Evolutionary conservation across 768 basidiomycete genomes (phyloP).

Genomic region (Phaffia australis): DNA sequence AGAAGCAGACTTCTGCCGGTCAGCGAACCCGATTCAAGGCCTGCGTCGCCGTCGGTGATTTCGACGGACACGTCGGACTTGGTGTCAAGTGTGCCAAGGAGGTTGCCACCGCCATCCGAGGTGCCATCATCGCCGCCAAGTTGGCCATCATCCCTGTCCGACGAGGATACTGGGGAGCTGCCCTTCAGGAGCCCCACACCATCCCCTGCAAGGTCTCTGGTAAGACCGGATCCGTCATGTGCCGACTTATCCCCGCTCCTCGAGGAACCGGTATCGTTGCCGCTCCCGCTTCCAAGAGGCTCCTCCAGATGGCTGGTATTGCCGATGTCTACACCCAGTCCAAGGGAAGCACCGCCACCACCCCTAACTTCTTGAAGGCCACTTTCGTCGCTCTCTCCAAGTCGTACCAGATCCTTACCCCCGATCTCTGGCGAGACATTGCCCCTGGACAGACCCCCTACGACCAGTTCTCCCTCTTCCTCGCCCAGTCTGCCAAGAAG

Average conservation of each 20-base stretch:
- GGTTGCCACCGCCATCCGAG: conserved; percentile 98
- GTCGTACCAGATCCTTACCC: conserved; percentile 93
- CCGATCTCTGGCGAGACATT: conserved; percentile 94
- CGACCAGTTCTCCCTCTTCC: conserved; percentile 67
- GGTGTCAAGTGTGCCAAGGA: conserved; percentile 99
- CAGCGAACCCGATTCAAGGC: conserved; percentile 99
- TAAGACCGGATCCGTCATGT: conserved; percentile 98
- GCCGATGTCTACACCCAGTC: conserved; percentile 97
- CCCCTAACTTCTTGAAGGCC: conserved; percentile 90
- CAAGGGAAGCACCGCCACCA: conserved; percentile 92
- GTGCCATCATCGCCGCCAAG: conserved; percentile 98
- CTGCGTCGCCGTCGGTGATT: conserved; percentile 98
- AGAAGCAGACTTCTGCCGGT: conserved; percentile 99
- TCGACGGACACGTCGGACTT: conserved; percentile 95
- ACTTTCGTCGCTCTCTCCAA: conserved; percentile 92
- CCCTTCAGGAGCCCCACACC: conserved; percentile 97
- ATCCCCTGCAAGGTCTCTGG: conserved; percentile 97
- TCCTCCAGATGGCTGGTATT: conserved; percentile 94
- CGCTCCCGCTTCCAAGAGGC: conserved; percentile 90
- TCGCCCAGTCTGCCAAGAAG: too few relatives aligned
- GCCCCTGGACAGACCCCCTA: conserved; percentile 60
- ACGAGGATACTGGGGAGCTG: conserved; percentile 99
- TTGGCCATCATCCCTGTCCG: conserved; percentile 95
- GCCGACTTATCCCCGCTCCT: conserved; percentile 93
- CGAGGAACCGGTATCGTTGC: conserved; percentile 99